phyloP scores from a whole-genome alignment of 2,329 filamentous ascomycete genomes.

The Trichoderma endophyticum region DNA sequence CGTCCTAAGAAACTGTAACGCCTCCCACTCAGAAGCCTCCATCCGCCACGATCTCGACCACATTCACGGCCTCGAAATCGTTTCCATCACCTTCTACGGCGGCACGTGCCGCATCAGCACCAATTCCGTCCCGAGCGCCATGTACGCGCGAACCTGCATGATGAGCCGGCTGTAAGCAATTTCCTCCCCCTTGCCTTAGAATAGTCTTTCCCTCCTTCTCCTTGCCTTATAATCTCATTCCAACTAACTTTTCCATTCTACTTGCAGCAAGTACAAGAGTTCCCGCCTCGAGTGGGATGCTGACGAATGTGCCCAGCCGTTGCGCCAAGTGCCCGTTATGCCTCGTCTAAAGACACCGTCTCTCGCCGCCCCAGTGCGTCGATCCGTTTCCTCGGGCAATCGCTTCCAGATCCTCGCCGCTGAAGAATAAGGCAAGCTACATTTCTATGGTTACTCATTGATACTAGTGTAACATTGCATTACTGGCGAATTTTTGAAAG shows the following conservation, averaged over 20 bases:
- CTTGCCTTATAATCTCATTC: not conserved
- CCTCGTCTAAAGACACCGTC: conserved; percentile 22
- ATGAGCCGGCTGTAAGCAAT: conserved; percentile 54
- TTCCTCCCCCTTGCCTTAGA: not conserved
- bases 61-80: conserved; percentile 73
- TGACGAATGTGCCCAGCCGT: conserved; percentile 68
- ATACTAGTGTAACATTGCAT: not conserved
- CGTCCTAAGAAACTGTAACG: conserved; percentile 59
- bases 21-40: conserved; percentile 56
- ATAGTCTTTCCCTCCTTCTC: not conserved
- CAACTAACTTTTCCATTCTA: not conserved
- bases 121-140: conserved; percentile 72
- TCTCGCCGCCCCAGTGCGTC: conserved; percentile 30
- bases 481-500: not conserved
- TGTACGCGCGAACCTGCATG: conserved; percentile 77
- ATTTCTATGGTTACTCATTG: no score
- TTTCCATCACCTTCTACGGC: conserved; percentile 59
- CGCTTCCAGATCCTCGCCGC: conserved; percentile 60
- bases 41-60: conserved; percentile 76
- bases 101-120: conserved; percentile 66
- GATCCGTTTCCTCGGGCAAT: conserved; percentile 46
- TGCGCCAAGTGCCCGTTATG: conserved; percentile 34
- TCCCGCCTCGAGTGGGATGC: conserved; percentile 66
- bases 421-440: conserved; percentile 33
- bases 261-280: conserved; percentile 61